Conservation (phyloP, 176 grass and related monocot species). For the Poa pratensis region DNA sequence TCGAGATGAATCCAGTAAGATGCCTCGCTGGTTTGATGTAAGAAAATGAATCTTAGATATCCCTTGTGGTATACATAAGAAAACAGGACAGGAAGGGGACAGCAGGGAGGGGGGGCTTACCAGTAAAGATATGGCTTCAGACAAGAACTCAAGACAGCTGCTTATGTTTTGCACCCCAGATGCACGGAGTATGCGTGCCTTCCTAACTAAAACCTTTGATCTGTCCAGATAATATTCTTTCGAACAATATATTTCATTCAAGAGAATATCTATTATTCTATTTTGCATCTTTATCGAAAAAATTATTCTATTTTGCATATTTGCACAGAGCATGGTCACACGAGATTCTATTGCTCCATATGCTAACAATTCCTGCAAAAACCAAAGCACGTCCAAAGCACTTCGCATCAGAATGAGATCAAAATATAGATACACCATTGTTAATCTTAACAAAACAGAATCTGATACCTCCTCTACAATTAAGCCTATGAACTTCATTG, state of each 20-base stretch:
- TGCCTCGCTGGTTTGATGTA: slow-evolving; percentile 46
- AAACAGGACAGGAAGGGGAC: background rate
- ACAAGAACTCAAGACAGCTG: slow-evolving; percentile 60
- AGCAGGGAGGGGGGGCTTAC: slow-evolving; percentile 43
- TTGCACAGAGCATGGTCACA: slow-evolving; percentile 44
- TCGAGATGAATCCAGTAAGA: slow-evolving; percentile 42
- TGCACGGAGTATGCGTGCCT: slow-evolving; percentile 57
- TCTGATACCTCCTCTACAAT: slow-evolving; percentile 70
- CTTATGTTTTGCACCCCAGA: slow-evolving; percentile 54
- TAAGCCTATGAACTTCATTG: slow-evolving; percentile 57
- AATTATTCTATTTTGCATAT: slow-evolving; percentile 52
- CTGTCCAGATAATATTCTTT: slow-evolving; percentile 61
- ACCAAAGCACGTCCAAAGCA: slow-evolving; percentile 10
- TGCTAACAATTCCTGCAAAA: slow-evolving; percentile 63
- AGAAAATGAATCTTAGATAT: slow-evolving; percentile 35
- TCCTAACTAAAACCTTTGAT: slow-evolving; percentile 75
- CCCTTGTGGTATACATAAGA: background rate
- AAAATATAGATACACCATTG: background rate
- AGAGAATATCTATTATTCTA: slow-evolving; percentile 67
- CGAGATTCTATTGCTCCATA: slow-evolving; percentile 49
- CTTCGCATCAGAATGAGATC: slow-evolving; percentile 21
- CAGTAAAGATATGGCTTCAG: slow-evolving; percentile 83
- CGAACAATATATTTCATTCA: slow-evolving; percentile 68
- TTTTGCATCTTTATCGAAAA: too few species aligned
- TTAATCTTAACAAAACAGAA: slow-evolving; percentile 39